Percentiles rank a stretch among this genome's conserved stretches.
Conservation (phyloP, 1,284 basidiomycete genomes). For the Cryptococcus maquisensis region DNA sequence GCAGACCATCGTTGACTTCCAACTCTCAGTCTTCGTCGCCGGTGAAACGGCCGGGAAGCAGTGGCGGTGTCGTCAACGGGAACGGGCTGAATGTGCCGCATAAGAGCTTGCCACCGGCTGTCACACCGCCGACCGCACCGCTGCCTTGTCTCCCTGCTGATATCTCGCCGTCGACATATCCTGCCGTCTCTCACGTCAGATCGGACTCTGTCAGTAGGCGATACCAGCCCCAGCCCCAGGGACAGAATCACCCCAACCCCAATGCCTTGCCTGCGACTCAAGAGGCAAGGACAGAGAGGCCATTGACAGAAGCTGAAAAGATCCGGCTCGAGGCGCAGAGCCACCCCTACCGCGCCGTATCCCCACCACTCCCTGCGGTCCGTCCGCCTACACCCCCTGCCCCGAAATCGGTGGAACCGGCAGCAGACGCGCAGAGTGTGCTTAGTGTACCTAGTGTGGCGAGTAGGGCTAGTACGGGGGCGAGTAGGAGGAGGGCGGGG, state of each 20-base stretch:
- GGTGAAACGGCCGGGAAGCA: too few relatives aligned
- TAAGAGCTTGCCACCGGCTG: slow-evolving; percentile 1
- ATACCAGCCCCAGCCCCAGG: too few relatives aligned
- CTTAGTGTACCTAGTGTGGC: slow-evolving; percentile 2
- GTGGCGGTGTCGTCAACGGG: too few relatives aligned
- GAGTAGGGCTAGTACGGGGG: slow-evolving; percentile 1
- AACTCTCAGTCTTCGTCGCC: too few relatives aligned
- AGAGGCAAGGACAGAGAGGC: neutral
- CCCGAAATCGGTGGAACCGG: neutral
- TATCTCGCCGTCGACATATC: too few relatives aligned
- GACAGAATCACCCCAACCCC: too few relatives aligned
- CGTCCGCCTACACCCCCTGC: neutral
- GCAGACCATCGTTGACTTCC: too few relatives aligned
- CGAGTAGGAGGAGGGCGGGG: slow-evolving; percentile 11
- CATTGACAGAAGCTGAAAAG: neutral
- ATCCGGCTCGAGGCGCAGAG: neutral
- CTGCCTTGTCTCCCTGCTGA: slow-evolving; percentile 9
- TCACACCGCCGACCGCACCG: slow-evolving; percentile 9
- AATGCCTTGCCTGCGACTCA: neutral
- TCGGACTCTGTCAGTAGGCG: too few relatives aligned
- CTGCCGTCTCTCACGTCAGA: too few relatives aligned
- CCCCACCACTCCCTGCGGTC: neutral
- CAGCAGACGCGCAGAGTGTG: slow-evolving; percentile 11
- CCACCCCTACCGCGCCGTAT: neutral
- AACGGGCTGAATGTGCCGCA: too few relatives aligned